Conservation (phyloP, 768 basidiomycete genomes). For the Botryobasidium botryosum region DNA sequence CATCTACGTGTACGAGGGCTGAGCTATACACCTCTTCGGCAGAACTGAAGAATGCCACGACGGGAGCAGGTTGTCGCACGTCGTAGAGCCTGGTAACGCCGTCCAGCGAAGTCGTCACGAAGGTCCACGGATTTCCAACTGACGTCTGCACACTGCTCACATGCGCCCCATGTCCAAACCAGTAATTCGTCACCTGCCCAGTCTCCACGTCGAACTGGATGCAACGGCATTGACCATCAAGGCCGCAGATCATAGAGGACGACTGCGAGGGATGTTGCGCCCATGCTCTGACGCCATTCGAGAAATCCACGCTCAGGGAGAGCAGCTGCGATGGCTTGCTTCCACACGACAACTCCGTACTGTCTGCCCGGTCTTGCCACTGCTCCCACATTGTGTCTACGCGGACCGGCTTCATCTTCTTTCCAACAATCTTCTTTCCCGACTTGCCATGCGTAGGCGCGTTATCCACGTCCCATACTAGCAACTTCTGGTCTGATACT, state of each 20-base stretch:
- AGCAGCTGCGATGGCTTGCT: not conserved
- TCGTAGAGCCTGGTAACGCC: not conserved
- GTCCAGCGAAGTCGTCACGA: not conserved
- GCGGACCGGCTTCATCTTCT: not conserved
- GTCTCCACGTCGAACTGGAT: not conserved
- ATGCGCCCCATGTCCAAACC: not conserved
- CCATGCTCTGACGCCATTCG: not conserved
- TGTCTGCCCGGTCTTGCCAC: too few species aligned
- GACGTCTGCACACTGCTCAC: not conserved
- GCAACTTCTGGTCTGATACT: not conserved
- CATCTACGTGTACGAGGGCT: not conserved
- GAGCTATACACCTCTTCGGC: not conserved
- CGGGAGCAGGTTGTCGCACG: not conserved
- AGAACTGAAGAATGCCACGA: not conserved
- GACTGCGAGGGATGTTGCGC: too few species aligned
- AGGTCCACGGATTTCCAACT: not conserved
- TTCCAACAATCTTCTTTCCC: not conserved
- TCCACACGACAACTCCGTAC: not conserved
- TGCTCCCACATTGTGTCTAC: not conserved
- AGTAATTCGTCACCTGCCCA: not conserved
- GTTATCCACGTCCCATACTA: not conserved
- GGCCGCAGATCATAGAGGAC: not conserved
- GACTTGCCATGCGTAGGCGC: not conserved
- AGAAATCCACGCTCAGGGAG: not conserved
- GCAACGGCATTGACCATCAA: too few species aligned